These are phyloP conservation scores for Aspergillus carlsbadensis DNA, from an alignment of 495 filamentous ascomycete genomes.

Conservation along the genomic window DNA sequence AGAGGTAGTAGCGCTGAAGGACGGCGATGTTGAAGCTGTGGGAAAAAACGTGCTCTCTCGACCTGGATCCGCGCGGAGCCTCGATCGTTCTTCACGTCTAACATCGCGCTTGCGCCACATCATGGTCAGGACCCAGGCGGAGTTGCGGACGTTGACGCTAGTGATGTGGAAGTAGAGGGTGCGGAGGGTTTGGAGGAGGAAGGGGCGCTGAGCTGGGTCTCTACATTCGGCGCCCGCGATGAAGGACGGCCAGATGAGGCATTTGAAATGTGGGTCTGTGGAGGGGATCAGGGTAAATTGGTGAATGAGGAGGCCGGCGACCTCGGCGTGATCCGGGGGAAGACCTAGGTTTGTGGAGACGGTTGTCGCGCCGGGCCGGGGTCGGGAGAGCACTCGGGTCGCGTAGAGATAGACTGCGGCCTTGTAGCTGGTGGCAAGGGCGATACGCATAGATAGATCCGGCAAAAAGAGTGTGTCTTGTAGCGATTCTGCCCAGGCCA, in stretches of 20 bases:
- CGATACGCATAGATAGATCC: constrained; percentile 39
- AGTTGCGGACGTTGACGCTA: constrained; percentile 47
- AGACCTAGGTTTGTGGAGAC: constrained; percentile 30
- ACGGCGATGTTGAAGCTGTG: background rate
- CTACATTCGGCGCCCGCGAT: constrained; percentile 47
- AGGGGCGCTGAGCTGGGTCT: constrained; percentile 31
- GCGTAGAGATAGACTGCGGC: constrained; percentile 48
- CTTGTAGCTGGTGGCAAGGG: constrained; percentile 43
- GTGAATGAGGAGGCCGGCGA: constrained; percentile 36
- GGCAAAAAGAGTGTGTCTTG: constrained; percentile 37
- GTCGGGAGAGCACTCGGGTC: constrained; percentile 40
- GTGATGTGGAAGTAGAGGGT: constrained; percentile 39
- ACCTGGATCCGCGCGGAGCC: background rate
- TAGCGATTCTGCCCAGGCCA: constrained; percentile 44
- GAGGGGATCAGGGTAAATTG: constrained; percentile 35
- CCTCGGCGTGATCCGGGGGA: constrained; percentile 32
- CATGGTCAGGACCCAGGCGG: constrained; percentile 44
- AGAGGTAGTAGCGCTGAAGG: constrained; percentile 5
- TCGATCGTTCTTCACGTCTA: constrained; percentile 17
- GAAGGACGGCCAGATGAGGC: constrained; percentile 49
- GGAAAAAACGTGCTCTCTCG: background rate
- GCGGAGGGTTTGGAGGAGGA: constrained; percentile 37
- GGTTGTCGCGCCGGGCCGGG: constrained; percentile 28
- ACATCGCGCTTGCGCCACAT: constrained; percentile 49
- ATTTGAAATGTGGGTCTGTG: constrained; percentile 48